Percentiles rank a stretch among this genome's conserved stretches.
phyloP scores from a whole-genome alignment of 23 red algal genomes.

The Gracilariopsis chorda region DNA sequence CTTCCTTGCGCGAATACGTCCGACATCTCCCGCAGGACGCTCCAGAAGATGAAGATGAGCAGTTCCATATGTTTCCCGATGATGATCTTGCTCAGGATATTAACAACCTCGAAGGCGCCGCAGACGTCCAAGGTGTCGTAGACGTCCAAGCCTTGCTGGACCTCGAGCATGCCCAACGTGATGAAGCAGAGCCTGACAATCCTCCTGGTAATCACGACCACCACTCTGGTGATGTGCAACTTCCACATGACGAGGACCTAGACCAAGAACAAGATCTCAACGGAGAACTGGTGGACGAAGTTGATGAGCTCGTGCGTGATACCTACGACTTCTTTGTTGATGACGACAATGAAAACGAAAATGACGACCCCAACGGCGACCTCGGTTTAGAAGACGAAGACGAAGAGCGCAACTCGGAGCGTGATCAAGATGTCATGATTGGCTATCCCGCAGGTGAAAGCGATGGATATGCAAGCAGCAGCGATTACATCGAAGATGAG shows the following conservation, averaged over 20 bases:
- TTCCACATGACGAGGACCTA: background rate
- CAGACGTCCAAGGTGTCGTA: background rate
- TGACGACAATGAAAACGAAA: conserved; percentile 29
- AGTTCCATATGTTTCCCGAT: conserved; percentile 21
- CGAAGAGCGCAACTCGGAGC: background rate
- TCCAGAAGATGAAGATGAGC: conserved; percentile 20
- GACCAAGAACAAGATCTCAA: conserved; percentile 18
- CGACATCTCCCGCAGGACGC: conserved; percentile 53
- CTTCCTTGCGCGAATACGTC: conserved; percentile 61
- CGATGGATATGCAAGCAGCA: conserved; percentile 9
- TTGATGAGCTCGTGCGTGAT: conserved; percentile 69
- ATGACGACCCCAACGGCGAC: background rate
- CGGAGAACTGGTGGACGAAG: conserved; percentile 56
- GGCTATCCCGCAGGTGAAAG: conserved; percentile 17
- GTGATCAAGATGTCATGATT: background rate
- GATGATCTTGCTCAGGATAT: conserved; percentile 11
- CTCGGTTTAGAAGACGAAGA: conserved; percentile 23
- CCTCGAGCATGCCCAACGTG: background rate
- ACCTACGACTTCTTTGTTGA: conserved; percentile 26
- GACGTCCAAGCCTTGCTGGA: background rate
- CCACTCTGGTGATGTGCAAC: background rate
- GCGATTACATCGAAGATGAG: conserved; percentile 14
- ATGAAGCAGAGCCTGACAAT: background rate
- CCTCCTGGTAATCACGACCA: background rate
- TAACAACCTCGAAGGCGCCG: conserved; percentile 14